Conservation (phyloP, 306 rosid genomes). For the Vigna nakashimae region DNA sequence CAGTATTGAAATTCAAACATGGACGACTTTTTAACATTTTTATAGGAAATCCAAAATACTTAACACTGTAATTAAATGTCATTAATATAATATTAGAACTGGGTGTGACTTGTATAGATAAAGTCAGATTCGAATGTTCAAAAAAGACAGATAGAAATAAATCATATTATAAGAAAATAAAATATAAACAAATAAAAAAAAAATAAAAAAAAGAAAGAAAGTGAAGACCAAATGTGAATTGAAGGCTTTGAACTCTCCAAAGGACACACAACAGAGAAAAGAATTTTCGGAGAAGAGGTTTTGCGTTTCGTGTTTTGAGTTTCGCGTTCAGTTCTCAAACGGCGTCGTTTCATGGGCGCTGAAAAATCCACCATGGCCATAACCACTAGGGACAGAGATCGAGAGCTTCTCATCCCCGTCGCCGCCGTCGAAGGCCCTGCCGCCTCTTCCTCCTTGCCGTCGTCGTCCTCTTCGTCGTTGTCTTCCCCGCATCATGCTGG, state of each 20-base stretch:
- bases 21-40: no score
- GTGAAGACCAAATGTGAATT: not conserved
- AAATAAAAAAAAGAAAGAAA: no score
- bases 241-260: not conserved
- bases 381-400: conserved; percentile 78
- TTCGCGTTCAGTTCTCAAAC: conserved; percentile 12
- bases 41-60: no score
- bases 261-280: not conserved
- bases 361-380: conserved; percentile 62
- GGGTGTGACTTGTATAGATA: not conserved
- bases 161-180: not conserved
- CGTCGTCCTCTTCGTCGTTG: conserved; percentile 49
- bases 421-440: conserved; percentile 41
- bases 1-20: no score
- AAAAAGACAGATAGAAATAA: not conserved
- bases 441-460: conserved; percentile 39
- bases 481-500: conserved; percentile 63
- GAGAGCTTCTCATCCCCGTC: conserved; percentile 86
- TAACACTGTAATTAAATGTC: no score
- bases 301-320: not conserved
- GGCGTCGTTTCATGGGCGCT: conserved; percentile 72
- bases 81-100: not conserved
- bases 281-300: not conserved
- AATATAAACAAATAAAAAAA: no score
- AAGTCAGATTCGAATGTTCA: not conserved